phyloP scores from a whole-genome alignment of 2,329 filamentous ascomycete genomes.

The Colletotrichum sp. region DNA sequence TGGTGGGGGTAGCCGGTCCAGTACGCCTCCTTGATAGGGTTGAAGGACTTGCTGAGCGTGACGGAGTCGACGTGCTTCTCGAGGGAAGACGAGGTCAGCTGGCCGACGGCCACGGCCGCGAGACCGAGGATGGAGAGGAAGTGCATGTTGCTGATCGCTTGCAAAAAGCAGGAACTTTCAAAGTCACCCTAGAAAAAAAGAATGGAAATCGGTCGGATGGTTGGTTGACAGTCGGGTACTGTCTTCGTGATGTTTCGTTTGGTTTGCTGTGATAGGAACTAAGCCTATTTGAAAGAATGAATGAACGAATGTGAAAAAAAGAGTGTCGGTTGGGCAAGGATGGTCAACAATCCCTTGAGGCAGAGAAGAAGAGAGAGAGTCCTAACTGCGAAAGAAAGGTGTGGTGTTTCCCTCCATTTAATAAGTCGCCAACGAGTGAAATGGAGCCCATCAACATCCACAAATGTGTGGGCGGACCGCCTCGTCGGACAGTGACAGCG shows the following conservation, averaged over 20 bases:
- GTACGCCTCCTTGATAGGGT: constrained; percentile 63
- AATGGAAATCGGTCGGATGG: background rate
- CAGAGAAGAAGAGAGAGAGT: background rate
- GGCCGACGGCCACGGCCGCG: constrained; percentile 17
- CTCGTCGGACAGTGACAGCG: background rate
- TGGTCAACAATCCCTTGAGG: constrained; percentile 19
- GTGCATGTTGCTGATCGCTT: background rate
- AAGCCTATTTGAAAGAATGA: constrained; percentile 5
- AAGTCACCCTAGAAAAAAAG: background rate
- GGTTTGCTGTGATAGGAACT: background rate
- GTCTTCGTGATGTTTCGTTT: background rate
- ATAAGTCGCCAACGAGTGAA: background rate
- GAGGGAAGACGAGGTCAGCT: constrained; percentile 27
- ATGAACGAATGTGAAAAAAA: constrained; percentile 13
- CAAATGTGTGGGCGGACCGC: background rate
- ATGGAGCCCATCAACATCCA: constrained; percentile 4
- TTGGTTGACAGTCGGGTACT: background rate
- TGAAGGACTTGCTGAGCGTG: constrained; percentile 55
- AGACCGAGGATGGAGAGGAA: constrained; percentile 9
- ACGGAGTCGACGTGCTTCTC: constrained; percentile 44
- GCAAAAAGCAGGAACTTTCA: constrained; percentile 5
- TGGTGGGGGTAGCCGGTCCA: constrained; percentile 67
- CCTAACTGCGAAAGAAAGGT: background rate
- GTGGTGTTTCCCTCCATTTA: constrained; percentile 10
- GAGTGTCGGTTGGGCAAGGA: constrained; percentile 17